A percentile compares a stretch with the other conserved stretches of the same genome.
Evolutionary conservation across 805 yeast genomes (phyloP).

Genomic region (Yarrowia alimentaria): DNA sequence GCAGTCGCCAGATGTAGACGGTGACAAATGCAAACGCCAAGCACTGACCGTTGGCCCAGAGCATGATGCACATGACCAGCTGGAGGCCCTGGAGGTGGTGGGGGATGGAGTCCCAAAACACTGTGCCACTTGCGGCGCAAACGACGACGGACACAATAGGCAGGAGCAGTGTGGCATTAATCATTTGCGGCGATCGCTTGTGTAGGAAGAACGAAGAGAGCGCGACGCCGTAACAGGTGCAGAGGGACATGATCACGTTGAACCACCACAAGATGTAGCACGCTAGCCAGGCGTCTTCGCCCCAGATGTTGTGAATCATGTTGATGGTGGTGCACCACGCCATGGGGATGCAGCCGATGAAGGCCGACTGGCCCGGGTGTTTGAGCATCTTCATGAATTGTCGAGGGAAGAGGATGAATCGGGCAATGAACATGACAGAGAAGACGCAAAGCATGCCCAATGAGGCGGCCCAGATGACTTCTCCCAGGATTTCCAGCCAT

Average conservation of each 20-base stretch:
- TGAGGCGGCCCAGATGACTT: conserved; percentile 62
- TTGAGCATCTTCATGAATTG: conserved; percentile 38
- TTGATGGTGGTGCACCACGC: conserved; percentile 67
- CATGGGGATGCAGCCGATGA: conserved; percentile 80
- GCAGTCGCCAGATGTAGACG: conserved; percentile 59
- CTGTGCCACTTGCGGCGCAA: conserved; percentile 65
- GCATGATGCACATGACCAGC: conserved; percentile 52
- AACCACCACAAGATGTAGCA: conserved; percentile 76
- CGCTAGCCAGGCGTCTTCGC: conserved; percentile 46
- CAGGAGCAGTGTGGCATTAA: conserved; percentile 60
- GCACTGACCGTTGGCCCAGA: conserved; percentile 69
- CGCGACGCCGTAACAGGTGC: conserved; percentile 62
- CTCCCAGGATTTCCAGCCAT: conserved; percentile 59
- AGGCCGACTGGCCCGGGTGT: conserved; percentile 53
- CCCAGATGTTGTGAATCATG: conserved; percentile 50
- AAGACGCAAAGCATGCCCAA: conserved; percentile 45
- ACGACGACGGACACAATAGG: conserved; percentile 84
- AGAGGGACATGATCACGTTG: conserved; percentile 52
- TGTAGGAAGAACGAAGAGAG: conserved; percentile 48
- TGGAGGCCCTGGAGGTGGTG: conserved; percentile 51
- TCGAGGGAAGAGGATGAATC: conserved; percentile 44
- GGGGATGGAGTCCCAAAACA: conserved; percentile 49
- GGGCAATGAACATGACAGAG: conserved; percentile 45
- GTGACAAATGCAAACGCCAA: conserved; percentile 57
- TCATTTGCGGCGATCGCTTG: conserved; percentile 39